Base-by-base conservation (phyloP, 768 basidiomycete genomes). In the Naganishia friedmannii region DNA sequence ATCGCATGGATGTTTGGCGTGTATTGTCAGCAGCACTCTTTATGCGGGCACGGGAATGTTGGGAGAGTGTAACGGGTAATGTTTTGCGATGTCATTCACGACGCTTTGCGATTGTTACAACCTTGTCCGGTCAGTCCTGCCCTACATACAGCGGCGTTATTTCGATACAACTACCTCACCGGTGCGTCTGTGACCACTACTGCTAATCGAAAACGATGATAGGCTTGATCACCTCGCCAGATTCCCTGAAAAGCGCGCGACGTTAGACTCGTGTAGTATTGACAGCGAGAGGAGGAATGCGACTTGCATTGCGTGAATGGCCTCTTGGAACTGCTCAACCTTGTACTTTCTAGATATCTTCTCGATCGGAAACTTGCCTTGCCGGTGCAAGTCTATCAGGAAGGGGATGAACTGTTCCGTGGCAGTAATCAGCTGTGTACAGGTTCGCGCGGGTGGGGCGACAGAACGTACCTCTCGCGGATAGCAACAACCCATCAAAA, bases 341-440 rank as follows among this genome's bases (percentile, higher is more conserved):
- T 48, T 70, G 71, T 68, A 79, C 26, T 63, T 53, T 70, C 71
- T 70, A n/a, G 68, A 26, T 39, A 79, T 70, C 34, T 73, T 70
- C 37, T 79, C 74, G 66, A 79, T 51, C 0, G 78, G 78, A 73
- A 79, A 79, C 51, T 73, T 68, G 15, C 78, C 78, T 19, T 74
- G 45, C 23, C 73, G 51, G 68, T 74, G 72, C 26, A 77, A 37
- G 65, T 71, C 63, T 39, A 75, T 74, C 6, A 75, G 67, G 34
- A 58, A 58, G 57, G 34, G 57, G n/a, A 58, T 39, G n/a, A 58
- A 58, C 57, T 58, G 34, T 7, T 23, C 15, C 28, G 32, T 9
- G 15, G n/a, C 26, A 17, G 3, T 55, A 3, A 31, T 29, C 15
- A 58, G 57, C 32, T 37, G 39, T n/a, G 19, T 58, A 15, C 26